Conservation (phyloP, 805 yeast species). For the Hanseniaspora taiwanica region DNA sequence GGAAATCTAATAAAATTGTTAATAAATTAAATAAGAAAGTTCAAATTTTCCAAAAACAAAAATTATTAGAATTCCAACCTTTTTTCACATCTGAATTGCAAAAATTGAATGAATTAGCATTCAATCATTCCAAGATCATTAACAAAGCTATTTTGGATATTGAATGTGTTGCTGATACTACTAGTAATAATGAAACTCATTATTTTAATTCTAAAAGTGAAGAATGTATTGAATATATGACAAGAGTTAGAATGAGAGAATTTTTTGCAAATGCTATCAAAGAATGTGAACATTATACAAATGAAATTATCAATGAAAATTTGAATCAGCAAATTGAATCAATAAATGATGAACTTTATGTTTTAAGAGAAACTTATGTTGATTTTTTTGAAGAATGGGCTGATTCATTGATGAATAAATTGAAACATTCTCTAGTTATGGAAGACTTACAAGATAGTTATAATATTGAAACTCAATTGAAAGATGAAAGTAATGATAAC, state of each 20-base stretch:
- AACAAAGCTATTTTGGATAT: slow-evolving; percentile 4
- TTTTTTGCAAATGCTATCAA: slow-evolving; percentile 1
- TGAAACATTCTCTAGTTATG: slow-evolving; percentile 43
- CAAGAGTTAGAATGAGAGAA: slow-evolving; percentile 3
- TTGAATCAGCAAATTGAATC: slow-evolving; percentile 20
- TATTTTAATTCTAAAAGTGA: slow-evolving; percentile 1
- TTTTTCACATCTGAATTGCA: slow-evolving; percentile 1
- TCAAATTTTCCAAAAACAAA: background rate
- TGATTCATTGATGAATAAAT: slow-evolving; percentile 51
- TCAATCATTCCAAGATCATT: background rate
- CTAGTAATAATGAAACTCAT: background rate
- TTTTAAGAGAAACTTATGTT: slow-evolving; percentile 33
- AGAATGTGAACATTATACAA: slow-evolving; percentile 1
- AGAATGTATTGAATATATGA: slow-evolving; percentile 4
- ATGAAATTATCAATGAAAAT: slow-evolving; percentile 20
- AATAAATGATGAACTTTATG: slow-evolving; percentile 25
- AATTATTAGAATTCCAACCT: slow-evolving; percentile 1
- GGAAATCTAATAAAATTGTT: slow-evolving; percentile 1
- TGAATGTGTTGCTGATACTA: slow-evolving; percentile 3
- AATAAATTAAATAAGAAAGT: background rate
- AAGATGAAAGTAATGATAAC: slow-evolving; percentile 11
- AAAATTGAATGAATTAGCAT: slow-evolving; percentile 3
- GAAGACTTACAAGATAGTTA: slow-evolving; percentile 1
- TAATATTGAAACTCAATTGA: background rate
- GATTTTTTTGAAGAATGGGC: slow-evolving; percentile 66